A percentile compares a stretch with the other conserved stretches of the same genome.
These are phyloP conservation scores for Plasmodium reichenowi DNA, from an alignment of 169 alveolate species.

Conservation along the genomic window DNA sequence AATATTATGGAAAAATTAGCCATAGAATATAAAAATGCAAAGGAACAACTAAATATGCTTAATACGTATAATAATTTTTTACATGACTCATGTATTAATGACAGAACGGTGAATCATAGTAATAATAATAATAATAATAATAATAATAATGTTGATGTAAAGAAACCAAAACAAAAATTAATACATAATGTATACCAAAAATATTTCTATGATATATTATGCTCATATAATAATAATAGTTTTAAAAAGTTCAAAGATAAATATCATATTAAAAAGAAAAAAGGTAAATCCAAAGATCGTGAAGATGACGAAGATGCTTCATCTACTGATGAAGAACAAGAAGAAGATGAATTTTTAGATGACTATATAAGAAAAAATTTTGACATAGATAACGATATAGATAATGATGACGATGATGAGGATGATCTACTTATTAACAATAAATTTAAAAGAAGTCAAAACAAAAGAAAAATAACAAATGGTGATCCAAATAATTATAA, in stretches of 20 bases:
- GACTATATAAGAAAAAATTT: constrained; percentile 47
- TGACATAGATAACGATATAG: constrained; percentile 41
- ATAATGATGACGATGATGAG: constrained; percentile 5
- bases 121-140: not conserved
- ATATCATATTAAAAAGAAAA: constrained; percentile 31
- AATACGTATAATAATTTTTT: constrained; percentile 40
- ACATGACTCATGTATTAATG: constrained; percentile 49
- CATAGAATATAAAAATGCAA: constrained; percentile 44
- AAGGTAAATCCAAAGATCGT: not conserved
- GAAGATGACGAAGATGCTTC: constrained; percentile 16
- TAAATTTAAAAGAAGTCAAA: too few species aligned
- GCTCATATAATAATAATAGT: constrained; percentile 42
- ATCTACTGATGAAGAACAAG: constrained; percentile 57
- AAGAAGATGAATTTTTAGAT: constrained; percentile 62
- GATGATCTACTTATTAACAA: too few species aligned
- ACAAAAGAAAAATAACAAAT: not conserved
- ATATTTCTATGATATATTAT: constrained; percentile 58
- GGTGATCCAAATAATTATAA: not conserved
- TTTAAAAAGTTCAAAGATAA: constrained; percentile 69
- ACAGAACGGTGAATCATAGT: not conserved
- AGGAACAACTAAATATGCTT: constrained; percentile 15
- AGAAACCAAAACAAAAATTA: constrained; percentile 22
- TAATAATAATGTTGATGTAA: not conserved
- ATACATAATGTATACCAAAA: constrained; percentile 47
- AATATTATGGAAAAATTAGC: constrained; percentile 42